These are phyloP conservation scores for Colletotrichum karsti DNA, from an alignment of 2,329 filamentous ascomycete genomes.

Conservation along the genomic window DNA sequence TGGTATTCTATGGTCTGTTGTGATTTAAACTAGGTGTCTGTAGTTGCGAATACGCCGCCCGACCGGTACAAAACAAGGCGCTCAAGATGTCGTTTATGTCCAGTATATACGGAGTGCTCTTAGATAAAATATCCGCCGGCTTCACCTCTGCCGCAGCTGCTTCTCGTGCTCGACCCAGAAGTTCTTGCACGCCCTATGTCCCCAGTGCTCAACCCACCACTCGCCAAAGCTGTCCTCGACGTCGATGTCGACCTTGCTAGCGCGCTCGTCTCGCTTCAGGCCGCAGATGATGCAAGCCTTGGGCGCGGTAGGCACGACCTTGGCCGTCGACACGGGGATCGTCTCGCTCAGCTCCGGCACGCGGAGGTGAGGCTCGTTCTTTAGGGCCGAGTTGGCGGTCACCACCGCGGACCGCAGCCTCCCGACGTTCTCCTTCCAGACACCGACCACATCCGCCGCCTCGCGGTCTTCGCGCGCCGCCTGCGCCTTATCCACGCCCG, in stretches of 20 bases:
- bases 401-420: constrained; percentile 77
- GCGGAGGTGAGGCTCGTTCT: constrained; percentile 46
- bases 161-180: constrained; percentile 86
- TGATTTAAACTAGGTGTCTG: background rate
- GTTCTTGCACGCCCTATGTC: constrained; percentile 78
- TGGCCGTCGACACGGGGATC: constrained; percentile 74
- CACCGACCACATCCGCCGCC: constrained; percentile 76
- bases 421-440: constrained; percentile 81
- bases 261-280: constrained; percentile 84
- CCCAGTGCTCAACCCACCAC: constrained; percentile 95
- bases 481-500: constrained; percentile 85
- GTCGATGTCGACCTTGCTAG: constrained; percentile 77
- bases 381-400: constrained; percentile 62
- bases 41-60: background rate
- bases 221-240: constrained; percentile 94
- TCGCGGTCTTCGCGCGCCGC: constrained; percentile 86
- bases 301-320: constrained; percentile 77
- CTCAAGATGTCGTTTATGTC: constrained; percentile 17
- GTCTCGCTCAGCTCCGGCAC: constrained; percentile 78
- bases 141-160: constrained; percentile 72
- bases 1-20: background rate
- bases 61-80: background rate
- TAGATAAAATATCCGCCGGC: background rate
- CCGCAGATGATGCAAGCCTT: constrained; percentile 88
- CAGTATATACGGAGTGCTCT: constrained; percentile 9